These are phyloP conservation scores for Claviceps humidiphila DNA, from an alignment of 2,329 filamentous ascomycete genomes.

Conservation along the genomic window DNA sequence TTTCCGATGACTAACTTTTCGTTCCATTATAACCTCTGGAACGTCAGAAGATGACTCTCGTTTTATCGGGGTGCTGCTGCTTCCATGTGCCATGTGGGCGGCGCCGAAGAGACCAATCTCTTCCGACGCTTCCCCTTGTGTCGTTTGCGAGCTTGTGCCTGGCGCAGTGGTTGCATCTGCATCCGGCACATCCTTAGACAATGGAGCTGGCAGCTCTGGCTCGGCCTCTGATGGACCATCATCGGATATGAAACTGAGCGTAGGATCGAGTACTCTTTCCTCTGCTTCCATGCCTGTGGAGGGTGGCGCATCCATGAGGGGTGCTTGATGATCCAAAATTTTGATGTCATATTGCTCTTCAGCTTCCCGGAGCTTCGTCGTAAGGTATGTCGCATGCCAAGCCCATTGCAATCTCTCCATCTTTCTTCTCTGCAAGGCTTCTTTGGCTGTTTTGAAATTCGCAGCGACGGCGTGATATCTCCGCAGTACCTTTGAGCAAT, in stretches of 20 bases:
- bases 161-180: conserved; percentile 4
- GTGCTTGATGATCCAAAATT: conserved; percentile 13
- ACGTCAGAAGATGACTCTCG: conserved; percentile 40
- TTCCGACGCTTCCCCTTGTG: conserved; percentile 15
- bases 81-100: conserved; percentile 7
- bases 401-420: conserved; percentile 32
- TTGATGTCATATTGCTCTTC: conserved; percentile 24
- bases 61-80: conserved; percentile 24
- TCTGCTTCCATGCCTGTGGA: conserved; percentile 4
- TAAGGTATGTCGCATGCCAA: conserved; percentile 28
- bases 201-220: conserved; percentile 1
- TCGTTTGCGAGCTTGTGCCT: conserved; percentile 14
- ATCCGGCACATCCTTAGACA: neutral
- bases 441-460: conserved; percentile 28
- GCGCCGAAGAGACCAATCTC: conserved; percentile 13
- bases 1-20: conserved; percentile 35
- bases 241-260: conserved; percentile 3
- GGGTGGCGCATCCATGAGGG: conserved; percentile 1
- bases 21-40: conserved; percentile 37
- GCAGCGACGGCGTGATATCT: conserved; percentile 28
- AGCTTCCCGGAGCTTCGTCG: conserved; percentile 29
- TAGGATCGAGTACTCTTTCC: neutral
- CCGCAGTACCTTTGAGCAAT: conserved; percentile 22
- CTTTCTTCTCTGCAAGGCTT: conserved; percentile 26
- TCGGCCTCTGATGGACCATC: neutral